These are phyloP conservation scores for Neospora caninum DNA, from an alignment of 169 alveolate species.

Conservation along the genomic window DNA sequence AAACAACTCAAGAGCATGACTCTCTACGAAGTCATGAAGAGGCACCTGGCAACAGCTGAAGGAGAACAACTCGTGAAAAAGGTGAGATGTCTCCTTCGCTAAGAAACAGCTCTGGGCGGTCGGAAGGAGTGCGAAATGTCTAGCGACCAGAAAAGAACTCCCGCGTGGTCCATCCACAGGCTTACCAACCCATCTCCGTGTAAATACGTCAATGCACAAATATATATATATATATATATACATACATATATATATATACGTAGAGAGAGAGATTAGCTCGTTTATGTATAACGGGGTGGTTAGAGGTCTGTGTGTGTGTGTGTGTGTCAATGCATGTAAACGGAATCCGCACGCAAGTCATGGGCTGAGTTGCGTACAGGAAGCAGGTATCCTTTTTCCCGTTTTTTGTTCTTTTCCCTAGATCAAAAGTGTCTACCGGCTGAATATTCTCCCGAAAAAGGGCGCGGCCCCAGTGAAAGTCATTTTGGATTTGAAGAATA, in stretches of 20 bases:
- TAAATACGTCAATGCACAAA: not conserved
- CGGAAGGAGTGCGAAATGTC: not conserved
- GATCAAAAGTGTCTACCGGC: constrained; percentile 81
- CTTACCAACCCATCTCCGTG: not conserved
- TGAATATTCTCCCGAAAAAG: constrained; percentile 77
- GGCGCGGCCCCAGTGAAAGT: constrained; percentile 79
- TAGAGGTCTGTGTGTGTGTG: too few relatives aligned
- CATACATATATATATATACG: not conserved
- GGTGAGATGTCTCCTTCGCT: not conserved
- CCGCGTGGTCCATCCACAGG: not conserved
- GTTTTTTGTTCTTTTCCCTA: constrained; percentile 21
- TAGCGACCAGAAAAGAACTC: not conserved
- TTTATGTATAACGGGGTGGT: not conserved
- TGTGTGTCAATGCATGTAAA: too few relatives aligned
- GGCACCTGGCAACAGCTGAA: constrained; percentile 40
- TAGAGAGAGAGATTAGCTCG: not conserved
- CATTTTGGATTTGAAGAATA: constrained; percentile 83
- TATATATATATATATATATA: not conserved
- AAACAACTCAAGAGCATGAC: constrained; percentile 27
- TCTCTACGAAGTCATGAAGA: constrained; percentile 14
- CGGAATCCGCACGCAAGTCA: too few relatives aligned
- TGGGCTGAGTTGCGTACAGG: too few relatives aligned
- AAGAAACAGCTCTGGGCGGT: not conserved
- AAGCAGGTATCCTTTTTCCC: not conserved
- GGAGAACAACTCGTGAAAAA: constrained; percentile 35